Evolutionary conservation across 2,329 filamentous ascomycete genomes (phyloP), one percentile per base, ranked within the genome.

Genomic region (Penicillium sp.): DNA sequence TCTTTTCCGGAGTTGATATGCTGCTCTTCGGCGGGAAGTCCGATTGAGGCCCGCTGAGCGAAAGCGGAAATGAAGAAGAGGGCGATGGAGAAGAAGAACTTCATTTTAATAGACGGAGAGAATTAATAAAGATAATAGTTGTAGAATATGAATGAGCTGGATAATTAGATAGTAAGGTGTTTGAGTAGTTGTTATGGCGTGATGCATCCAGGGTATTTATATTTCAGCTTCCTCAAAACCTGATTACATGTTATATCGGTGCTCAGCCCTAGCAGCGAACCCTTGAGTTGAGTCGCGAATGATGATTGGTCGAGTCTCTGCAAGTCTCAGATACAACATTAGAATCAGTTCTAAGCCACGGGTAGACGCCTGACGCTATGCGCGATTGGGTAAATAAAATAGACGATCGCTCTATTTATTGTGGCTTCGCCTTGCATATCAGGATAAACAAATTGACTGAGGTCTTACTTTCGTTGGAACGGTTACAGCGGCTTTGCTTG

Each of bases 31-130:
- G 26, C n/a, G 2, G 69, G 67, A 2, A 67, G 53, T n/a, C 61
- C 61, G 35, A 71, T 62, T 0, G 23, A 4, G n/a, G 59, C 67
- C 8, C 51, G 65, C 45, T 71, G 69, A 6, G 68, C 66, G 41
- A 68, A 51, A 39, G 62, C 65, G 7, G 53, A 50, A 30, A 60
- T 57, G 11, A 59, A 58, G 26, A 71, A 56, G 13, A 63, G 44
- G 29, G 53, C 34, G 9, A 67, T 27, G 6, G 61, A 44, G 32
- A 60, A 27, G 16, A 64, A n/a, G 45, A 47, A 62, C 45, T 64
- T 65, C 66, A 69, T 69, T 39, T 48, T 68, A 53, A 34, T 32
- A 7, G 27, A 32, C 3, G 13, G 1, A 7, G 5, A 19, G 13
- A 35, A 32, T 8, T 51, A 4, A 4, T 19, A 29, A 26, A 23